Base-by-base conservation (phyloP, 805 yeast species). In the Wickerhamiella azyma region DNA sequence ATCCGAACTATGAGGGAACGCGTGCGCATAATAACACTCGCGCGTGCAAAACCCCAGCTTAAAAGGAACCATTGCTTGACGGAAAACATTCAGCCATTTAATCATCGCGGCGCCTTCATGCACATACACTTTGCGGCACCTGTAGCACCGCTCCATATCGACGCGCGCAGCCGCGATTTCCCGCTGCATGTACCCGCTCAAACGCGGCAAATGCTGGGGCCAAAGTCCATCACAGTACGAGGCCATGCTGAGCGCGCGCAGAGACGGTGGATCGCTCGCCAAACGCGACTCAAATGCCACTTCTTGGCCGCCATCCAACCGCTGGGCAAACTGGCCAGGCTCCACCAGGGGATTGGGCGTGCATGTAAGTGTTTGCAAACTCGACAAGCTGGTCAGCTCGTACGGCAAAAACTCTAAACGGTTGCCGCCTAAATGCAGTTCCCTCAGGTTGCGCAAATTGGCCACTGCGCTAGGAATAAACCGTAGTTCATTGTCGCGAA, bases 381-480 rank as follows among this genome's bases (percentile, higher is more conserved):
- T 50, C 33, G 11, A 3, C 35, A 67, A 52, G 5, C 39, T 48
- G 17, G 60, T 54, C 9, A 66, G 48, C 49, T 66, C 70, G 7
- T 56, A 47, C 1, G 71, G 71, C 35, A 66, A 50, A 21, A 49
- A 59, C 37, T 48, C 26, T 24, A 66, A 52, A 17, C 49, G 42
- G 50, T 66, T 66, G 26, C 61, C 60, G 18, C 64, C 62, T 14
- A 67, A 45, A 2, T 64, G 58, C 17, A 66, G 56, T 32, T 66
- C 65, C 26, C 33, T 46, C n/a, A 67, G 56, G 14, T 56, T 50
- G 17, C 14, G 28, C 33, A 67, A 54, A 16, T 56, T 43, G 36
- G 55, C 50, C 16, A 66, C 59, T 2, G 62, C 52, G 4, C 65
- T 58, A 2, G 69, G 66, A 9, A 67, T 41, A 29, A 48, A 42